Evolutionary conservation across 441 rosid genomes (phyloP), one percentile per base, ranked within the genome.

Genomic region (Iberis amara): DNA sequence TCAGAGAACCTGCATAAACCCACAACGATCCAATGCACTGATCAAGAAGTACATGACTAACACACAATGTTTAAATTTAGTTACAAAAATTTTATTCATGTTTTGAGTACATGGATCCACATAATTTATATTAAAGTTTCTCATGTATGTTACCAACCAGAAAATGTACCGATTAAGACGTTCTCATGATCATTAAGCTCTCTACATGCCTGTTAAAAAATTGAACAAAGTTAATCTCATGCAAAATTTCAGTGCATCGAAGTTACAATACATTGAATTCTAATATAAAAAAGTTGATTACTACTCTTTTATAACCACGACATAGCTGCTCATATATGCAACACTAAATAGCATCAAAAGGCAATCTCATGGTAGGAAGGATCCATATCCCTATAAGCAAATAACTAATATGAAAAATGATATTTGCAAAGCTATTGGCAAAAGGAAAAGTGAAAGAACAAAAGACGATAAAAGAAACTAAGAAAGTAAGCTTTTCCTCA

Each of bases 271-370:
- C 54, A 4, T n/a, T n/a, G n/a, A n/a, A n/a, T n/a, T n/a, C n/a
- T n/a, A 11, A 9, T 14, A 12, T 21, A 2, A 59, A 49, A 75
- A 68, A 67, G 8, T 1, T 30, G 49, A 73, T 80, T 84, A 86
- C 99, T 37, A 82, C 87, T 15, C 46, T 79, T 64, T 79, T 92
- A 68, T 89, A 89, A 36, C 95, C 97, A 57, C 89, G 64, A 55
- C 94, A 80, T 44, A 92, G 79, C 76, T 92, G 96, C 81, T 92
- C 99, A 39, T 92, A 92, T 61, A 89, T 75, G 73, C 97, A 92
- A 74, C 89, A 92, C 67, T 92, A 96, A 69, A 89, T 74, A 42
- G 95, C 99, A 75, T 92, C 99, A 75, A 92, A 92, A 12, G 97
- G 96, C 68, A 79, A 75, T 92, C 99, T 65, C 95, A 76, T 73